Evolutionary conservation across 2,329 filamentous ascomycete species (phyloP).

Genomic region (Aspergillus unguis): DNA sequence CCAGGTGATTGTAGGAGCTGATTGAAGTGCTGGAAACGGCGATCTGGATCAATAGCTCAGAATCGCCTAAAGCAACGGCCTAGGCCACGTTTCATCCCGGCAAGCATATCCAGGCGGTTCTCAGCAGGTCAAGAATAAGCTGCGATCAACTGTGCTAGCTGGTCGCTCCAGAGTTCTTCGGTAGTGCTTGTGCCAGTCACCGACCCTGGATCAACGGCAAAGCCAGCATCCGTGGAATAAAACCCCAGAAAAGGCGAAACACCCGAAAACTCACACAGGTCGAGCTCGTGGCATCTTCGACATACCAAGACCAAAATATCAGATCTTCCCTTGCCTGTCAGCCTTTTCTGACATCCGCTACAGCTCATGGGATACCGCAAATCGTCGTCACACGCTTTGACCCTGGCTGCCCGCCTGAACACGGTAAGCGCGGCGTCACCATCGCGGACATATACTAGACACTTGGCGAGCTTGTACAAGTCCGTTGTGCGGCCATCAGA

Average conservation of each 20-base stretch:
- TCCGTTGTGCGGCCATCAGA: background rate
- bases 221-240: background rate
- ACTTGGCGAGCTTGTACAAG: conserved; percentile 6
- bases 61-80: too few relatives aligned
- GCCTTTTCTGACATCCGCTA: background rate
- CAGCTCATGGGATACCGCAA: conserved; percentile 4
- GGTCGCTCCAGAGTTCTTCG: background rate
- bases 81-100: too few relatives aligned
- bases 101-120: too few relatives aligned
- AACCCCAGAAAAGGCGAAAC: background rate
- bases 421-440: background rate
- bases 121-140: too few relatives aligned
- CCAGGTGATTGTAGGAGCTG: too few relatives aligned
- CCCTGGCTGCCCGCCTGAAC: background rate
- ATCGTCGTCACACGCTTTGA: background rate
- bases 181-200: background rate
- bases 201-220: background rate
- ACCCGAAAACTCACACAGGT: background rate
- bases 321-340: background rate
- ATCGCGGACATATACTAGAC: background rate
- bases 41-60: too few relatives aligned
- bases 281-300: conserved; percentile 4
- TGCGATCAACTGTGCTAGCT: background rate
- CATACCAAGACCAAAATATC: background rate
- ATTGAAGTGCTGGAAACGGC: too few relatives aligned